Evolutionary conservation across 768 basidiomycete genomes (phyloP), one percentile per base, ranked within the genome.

Genomic region (Suillus paluster): DNA sequence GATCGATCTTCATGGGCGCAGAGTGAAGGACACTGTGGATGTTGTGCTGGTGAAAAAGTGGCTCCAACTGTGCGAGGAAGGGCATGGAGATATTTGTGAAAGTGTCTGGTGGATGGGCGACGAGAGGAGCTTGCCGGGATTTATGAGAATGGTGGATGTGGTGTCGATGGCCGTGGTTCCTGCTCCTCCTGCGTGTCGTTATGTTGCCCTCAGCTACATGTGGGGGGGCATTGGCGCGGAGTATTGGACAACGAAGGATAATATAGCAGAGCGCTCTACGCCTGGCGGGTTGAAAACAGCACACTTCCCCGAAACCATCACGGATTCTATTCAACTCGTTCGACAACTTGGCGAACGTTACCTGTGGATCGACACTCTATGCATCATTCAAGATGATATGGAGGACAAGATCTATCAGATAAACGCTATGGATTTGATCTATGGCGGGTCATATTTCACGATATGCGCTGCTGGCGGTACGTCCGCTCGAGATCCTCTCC

Each of bases 281-380:
- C 30, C 49, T 33, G 17, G 49, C 12, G 66, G 66, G 14, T 38
- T 67, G 33, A 34, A 63, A 9, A 14, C 10, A 4, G 60, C 60
- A 25, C 15, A 39, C 27, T 36, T 67, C 0, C 63, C 68, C 2
- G 58, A 56, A 4, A 71, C 70, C 19, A 66, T 71, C 7, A 11
- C 60, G 1, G 70, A 71, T n/a, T 57, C 70, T 5, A 69, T 71
- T 15, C 58, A 50, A 6, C 25, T 68, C 21, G 57, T 59, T 19
- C 67, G 57, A 1, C 19, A 42, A 12, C 45, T 72, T 8, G 66
- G 68, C 5, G 62, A 66, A 59, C 70, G 58, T 14, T 71, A 70
- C 44, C 7, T 71, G 6, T 71, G 70, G 70, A 27, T 72, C 5
- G 70, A 72, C 49, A 59, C 63, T 1, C 48, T 71, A 14, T 71